Base-by-base conservation (phyloP, 495 filamentous ascomycete species). In the Trichoderma reesei region DNA sequence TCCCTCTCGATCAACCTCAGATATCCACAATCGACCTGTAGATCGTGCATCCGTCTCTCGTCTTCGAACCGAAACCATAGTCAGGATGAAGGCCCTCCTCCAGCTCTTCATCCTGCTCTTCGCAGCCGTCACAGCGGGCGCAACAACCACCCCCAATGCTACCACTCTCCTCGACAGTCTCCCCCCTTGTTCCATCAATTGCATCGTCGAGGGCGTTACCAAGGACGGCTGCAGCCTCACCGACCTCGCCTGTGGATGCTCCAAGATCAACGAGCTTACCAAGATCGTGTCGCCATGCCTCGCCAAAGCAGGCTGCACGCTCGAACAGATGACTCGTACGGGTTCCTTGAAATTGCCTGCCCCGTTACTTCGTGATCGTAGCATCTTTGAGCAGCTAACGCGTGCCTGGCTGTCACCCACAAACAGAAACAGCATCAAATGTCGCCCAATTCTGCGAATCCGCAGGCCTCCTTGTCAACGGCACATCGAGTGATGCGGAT, bases 211-310 rank as follows among this genome's bases (percentile, higher is more conserved):
- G 18, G 67, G 66, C 14, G 66, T 68, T 34, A 64, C 64, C 13
- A 34, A 62, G 37, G 60, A 68, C 38, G 68, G 69, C 38, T 74
- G 72, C 65, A 60, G 48, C 41, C 54, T 64, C 44, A 64, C 63
- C 68, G 70, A 74, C 64, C 41, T 60, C 63, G 63, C 13, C 18
- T 73, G 72, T 64, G 70, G 69, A 33, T 73, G 72, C 68, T 42
- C 54, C 64, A 68, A 71, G 41, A 60, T 65, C 56, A 44, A 61
- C 3, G 62, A 63, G 20, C 59, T 71, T 37, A 70, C 46, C 1
- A 37, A 64, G 16, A 41, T 61, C 14, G 65, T 65, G 18, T 39
- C 67, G 33, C 60, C 51, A 34, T 74, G 72, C 51, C 62, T 72
- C 31, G 51, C 64, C 3, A 59, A 61, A 1, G 62, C 48, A 11